Evolutionary conservation across 2,329 filamentous ascomycete species (phyloP), one percentile per base, ranked within the genome.

Genomic region (Diaporthe batatas): DNA sequence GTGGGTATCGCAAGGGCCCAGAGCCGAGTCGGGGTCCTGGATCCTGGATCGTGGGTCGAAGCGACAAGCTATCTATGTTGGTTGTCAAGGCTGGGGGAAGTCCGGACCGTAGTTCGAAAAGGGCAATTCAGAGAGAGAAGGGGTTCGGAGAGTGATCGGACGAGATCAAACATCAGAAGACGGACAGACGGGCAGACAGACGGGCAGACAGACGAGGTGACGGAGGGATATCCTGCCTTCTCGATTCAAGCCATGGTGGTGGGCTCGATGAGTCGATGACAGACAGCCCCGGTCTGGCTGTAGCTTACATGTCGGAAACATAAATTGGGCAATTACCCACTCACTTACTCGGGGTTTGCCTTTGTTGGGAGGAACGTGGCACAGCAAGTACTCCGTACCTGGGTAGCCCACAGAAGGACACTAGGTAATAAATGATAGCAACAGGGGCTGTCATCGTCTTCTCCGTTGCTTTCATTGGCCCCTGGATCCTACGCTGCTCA

Each of bases 351-450:
- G 44, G 62, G 62, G 47, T 25, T 34, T 53, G 32, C 36, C 62
- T 39, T 67, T 53, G 62, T 67, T 67, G 62, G 47, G 62, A 67
- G 21, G 32, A 53, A 21, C 44, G 62, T 67, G 62, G 62, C 62
- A 53, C 62, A 67, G 62, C 62, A 67, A 42, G 29, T 29, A 29
- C 29, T 29, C 29, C 29, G 29, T 29, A 29, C 11, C 34, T 36
- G 8, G 34, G 39, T 6, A 42, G 36, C 12, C 36, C 12, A 65
- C 59, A 65, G 59, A 44, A 65, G 59, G 16, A 25, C 44, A 23
- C 42, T 59, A 44, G 18, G 11, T 14, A 29, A 36, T n/a, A 51
- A 51, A n/a, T 39, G 32, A 53, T 47, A 7, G 32, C 25, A 18
- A 23, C 62, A 65, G 44, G 62, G 62, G 44, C 29, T 39, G 62